A percentile compares a stretch with the other conserved stretches of the same genome.
phyloP scores from a whole-genome alignment of 768 basidiomycete species.

The Mycena capillaripes region DNA sequence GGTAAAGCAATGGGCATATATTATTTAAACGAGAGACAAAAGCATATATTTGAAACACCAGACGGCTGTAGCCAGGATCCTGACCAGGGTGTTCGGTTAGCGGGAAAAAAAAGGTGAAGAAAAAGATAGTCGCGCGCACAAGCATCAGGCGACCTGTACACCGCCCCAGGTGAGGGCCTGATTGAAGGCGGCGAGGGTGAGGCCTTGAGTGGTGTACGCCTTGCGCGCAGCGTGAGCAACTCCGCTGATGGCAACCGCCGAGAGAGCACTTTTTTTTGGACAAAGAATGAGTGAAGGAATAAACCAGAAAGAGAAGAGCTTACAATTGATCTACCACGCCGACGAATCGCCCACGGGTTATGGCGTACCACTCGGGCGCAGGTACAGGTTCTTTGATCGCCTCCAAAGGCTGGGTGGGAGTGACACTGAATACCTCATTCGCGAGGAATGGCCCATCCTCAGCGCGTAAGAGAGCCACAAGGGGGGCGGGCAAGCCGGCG shows the following conservation, averaged over 20 bases:
- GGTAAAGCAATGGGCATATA: no score
- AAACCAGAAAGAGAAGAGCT: background rate
- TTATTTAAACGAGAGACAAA: no score
- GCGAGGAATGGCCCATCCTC: background rate
- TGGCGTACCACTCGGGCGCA: conserved; percentile 1
- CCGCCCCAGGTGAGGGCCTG: conserved; percentile 14
- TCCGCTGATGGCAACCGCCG: background rate
- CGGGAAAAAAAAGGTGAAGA: background rate
- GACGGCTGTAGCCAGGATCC: no score
- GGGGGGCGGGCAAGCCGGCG: background rate
- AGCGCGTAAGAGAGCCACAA: background rate
- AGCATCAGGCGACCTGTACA: background rate
- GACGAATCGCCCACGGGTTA: background rate
- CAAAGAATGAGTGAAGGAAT: background rate
- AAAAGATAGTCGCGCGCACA: background rate
- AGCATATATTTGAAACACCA: no score
- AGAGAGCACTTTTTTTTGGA: background rate
- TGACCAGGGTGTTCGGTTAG: background rate
- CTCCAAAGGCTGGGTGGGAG: background rate
- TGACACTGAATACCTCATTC: background rate
- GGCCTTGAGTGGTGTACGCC: conserved; percentile 5
- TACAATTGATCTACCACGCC: background rate
- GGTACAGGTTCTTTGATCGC: background rate
- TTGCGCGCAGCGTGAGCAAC: background rate
- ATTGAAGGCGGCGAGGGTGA: background rate